phyloP scores from a whole-genome alignment of 2,329 filamentous ascomycete species.

The Davidsoniella australis region DNA sequence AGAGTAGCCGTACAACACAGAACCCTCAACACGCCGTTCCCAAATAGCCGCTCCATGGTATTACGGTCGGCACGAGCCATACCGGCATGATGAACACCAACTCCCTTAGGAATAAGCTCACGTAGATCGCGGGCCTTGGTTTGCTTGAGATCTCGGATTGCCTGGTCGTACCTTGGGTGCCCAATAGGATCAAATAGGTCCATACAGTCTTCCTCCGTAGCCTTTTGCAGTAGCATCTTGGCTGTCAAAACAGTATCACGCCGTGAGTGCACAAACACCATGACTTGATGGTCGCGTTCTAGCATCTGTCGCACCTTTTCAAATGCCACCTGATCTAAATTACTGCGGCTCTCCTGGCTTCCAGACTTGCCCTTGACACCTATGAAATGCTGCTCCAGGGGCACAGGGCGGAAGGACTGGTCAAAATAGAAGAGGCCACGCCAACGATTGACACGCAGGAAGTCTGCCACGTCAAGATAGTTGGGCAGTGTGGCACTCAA shows the following conservation, averaged over 20 bases:
- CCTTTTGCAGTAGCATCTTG: slow-evolving; percentile 71
- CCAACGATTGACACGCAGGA: slow-evolving; percentile 85
- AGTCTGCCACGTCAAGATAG: slow-evolving; percentile 91
- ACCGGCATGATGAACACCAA: slow-evolving; percentile 91
- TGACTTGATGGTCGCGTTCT: slow-evolving; percentile 80
- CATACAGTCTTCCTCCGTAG: slow-evolving; percentile 58
- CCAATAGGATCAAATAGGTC: slow-evolving; percentile 69
- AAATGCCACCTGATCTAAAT: slow-evolving; percentile 72
- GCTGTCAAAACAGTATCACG: slow-evolving; percentile 87
- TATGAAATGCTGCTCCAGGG: slow-evolving; percentile 91
- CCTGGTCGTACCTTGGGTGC: slow-evolving; percentile 66
- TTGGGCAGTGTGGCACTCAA: slow-evolving; percentile 93
- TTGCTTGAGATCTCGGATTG: slow-evolving; percentile 67
- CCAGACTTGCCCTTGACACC: slow-evolving; percentile 86
- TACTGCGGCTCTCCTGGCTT: slow-evolving; percentile 66
- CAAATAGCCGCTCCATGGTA: slow-evolving; percentile 83
- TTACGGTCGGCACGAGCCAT: slow-evolving; percentile 92
- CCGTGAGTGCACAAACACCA: slow-evolving; percentile 97
- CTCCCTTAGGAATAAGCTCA: slow-evolving; percentile 75
- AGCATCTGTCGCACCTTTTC: slow-evolving; percentile 95
- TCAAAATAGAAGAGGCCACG: slow-evolving; percentile 96
- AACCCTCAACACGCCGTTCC: slow-evolving; percentile 83
- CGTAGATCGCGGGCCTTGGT: slow-evolving; percentile 75
- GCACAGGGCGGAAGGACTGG: slow-evolving; percentile 84
- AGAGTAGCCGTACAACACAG: slow-evolving; percentile 96